These are phyloP conservation scores for Ustilago xerochloae DNA, from an alignment of 1,284 basidiomycete genomes.

Conservation along the genomic window DNA sequence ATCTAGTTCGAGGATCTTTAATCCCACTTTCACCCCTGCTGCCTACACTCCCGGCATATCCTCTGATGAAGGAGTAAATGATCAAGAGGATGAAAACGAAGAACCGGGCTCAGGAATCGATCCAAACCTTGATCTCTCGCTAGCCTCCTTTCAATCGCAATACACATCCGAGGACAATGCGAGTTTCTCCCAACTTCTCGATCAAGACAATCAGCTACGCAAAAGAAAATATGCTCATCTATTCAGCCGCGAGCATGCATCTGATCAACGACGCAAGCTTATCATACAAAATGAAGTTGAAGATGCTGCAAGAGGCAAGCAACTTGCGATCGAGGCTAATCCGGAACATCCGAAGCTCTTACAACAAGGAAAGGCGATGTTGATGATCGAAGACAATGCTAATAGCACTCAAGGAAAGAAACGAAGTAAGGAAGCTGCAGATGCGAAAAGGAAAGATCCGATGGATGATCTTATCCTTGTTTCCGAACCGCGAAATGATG, in stretches of 20 bases:
- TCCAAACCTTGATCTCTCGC: constrained; percentile 35
- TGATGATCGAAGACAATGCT: constrained; percentile 3
- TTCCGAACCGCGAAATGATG: constrained; percentile 20
- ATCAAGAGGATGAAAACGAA: constrained; percentile 4
- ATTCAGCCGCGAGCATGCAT: constrained; percentile 45
- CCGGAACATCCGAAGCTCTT: constrained; percentile 19
- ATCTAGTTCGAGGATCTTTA: constrained; percentile 1
- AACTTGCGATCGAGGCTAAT: constrained; percentile 45
- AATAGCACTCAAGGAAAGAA: neutral
- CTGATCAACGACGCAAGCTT: constrained; percentile 31
- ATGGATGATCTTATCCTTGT: constrained; percentile 33
- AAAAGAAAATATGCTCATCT: constrained; percentile 54
- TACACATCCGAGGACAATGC: constrained; percentile 68
- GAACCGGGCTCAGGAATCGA: constrained; percentile 20
- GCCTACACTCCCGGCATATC: constrained; percentile 1
- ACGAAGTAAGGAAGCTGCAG: neutral
- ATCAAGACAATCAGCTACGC: constrained; percentile 48
- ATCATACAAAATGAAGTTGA: constrained; percentile 13
- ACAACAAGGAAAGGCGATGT: neutral
- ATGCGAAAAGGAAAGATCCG: neutral
- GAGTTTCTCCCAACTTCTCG: constrained; percentile 58
- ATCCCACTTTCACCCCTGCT: constrained; percentile 24
- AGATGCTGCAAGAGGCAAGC: constrained; percentile 31
- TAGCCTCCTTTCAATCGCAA: constrained; percentile 53
- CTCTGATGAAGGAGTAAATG: neutral